A percentile compares a stretch with the other conserved stretches of the same genome.
Evolutionary conservation across 2,329 filamentous ascomycete genomes (phyloP).

Genomic region (Alternaria viburni): DNA sequence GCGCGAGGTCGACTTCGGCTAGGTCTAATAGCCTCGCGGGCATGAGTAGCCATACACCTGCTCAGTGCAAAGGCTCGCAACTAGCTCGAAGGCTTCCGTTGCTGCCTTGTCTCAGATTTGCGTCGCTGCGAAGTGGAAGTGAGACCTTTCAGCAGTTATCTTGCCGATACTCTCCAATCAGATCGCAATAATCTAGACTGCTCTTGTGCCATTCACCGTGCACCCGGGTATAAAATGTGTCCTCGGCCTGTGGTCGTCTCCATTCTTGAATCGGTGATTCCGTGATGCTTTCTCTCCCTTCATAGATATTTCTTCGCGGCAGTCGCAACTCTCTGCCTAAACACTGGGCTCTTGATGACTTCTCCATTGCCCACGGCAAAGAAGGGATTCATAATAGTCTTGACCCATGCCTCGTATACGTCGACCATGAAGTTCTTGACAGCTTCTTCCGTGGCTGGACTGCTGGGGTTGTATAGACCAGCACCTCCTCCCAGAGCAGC

Average conservation of each 20-base stretch:
- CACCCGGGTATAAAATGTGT: neutral
- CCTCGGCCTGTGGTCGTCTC: neutral
- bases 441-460: slow-evolving; percentile 91
- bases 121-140: neutral
- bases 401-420: slow-evolving; percentile 95
- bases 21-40: neutral
- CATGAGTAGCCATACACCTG: neutral
- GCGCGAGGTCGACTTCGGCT: neutral
- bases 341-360: slow-evolving; percentile 85
- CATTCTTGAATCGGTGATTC: neutral
- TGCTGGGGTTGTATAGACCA: slow-evolving; percentile 76
- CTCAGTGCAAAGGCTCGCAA: neutral
- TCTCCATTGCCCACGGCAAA: slow-evolving; percentile 85
- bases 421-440: slow-evolving; percentile 94
- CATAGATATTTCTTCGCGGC: slow-evolving; percentile 92
- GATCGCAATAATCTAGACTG: neutral
- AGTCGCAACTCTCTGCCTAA: slow-evolving; percentile 79
- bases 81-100: neutral
- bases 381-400: slow-evolving; percentile 97
- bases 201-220: neutral
- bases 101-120: neutral
- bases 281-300: neutral
- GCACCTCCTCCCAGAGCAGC: slow-evolving; percentile 29
- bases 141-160: neutral
- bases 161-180: too few relatives aligned